These are phyloP conservation scores for Globisporangium carolinianum DNA, from an alignment of 352 stramenopile genomes.

Conservation along the genomic window DNA sequence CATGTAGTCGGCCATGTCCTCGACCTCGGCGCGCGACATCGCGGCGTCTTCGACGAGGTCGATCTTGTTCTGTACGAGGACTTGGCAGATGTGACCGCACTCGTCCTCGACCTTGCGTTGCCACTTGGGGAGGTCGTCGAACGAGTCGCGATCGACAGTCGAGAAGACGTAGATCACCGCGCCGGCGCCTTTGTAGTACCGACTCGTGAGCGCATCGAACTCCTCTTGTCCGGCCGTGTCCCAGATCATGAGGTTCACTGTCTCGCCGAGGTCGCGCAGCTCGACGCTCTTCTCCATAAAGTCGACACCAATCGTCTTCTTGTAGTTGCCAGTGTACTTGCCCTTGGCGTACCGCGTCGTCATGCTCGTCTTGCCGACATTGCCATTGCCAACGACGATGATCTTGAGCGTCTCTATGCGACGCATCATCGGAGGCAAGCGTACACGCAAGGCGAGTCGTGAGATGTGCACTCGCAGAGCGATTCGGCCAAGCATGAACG, in stretches of 20 bases:
- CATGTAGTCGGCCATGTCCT: slow-evolving; percentile 55
- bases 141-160: slow-evolving; percentile 60
- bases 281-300: slow-evolving; percentile 80
- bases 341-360: slow-evolving; percentile 74
- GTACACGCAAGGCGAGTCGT: too few relatives aligned
- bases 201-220: slow-evolving; percentile 71
- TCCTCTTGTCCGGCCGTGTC: slow-evolving; percentile 77
- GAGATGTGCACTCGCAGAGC: too few relatives aligned
- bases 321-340: slow-evolving; percentile 75
- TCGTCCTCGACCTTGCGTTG: slow-evolving; percentile 65
- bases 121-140: slow-evolving; percentile 65
- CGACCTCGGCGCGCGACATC: slow-evolving; percentile 52
- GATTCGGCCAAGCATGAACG: too few relatives aligned
- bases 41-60: slow-evolving; percentile 55
- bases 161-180: slow-evolving; percentile 77
- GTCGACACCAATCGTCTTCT: slow-evolving; percentile 81
- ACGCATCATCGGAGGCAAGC: too few relatives aligned
- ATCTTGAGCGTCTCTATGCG: slow-evolving; percentile 68
- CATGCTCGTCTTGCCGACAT: slow-evolving; percentile 82
- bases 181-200: slow-evolving; percentile 70
- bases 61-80: slow-evolving; percentile 76
- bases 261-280: slow-evolving; percentile 50
- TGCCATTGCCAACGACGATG: slow-evolving; percentile 79
- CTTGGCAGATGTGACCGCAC: slow-evolving; percentile 53
- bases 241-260: slow-evolving; percentile 78